Conservation (phyloP, 2,329 filamentous ascomycete species). For the Knufia fluminis region DNA sequence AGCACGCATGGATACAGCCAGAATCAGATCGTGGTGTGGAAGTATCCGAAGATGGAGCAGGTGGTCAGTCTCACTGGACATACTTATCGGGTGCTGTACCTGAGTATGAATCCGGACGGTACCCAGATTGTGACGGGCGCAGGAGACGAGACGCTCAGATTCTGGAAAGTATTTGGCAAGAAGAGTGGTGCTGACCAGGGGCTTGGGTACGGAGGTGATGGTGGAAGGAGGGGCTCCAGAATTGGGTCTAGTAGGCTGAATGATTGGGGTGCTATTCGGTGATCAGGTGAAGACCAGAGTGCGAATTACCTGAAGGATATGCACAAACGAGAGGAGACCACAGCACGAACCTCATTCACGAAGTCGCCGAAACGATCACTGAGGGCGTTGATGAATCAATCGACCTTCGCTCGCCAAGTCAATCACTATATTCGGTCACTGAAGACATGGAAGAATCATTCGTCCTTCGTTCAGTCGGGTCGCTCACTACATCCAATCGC, state of each 20-base stretch:
- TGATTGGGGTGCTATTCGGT: conserved; percentile 4
- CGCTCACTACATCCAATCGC: no score
- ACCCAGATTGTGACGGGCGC: conserved; percentile 90
- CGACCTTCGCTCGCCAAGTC: no score
- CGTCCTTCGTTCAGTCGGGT: no score
- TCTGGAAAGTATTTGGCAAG: conserved; percentile 93
- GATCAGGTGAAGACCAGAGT: neutral
- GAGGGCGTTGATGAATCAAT: no score
- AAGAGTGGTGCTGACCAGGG: conserved; percentile 46
- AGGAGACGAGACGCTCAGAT: conserved; percentile 88
- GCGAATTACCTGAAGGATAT: neutral
- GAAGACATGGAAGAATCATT: no score
- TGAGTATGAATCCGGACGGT: conserved; percentile 95
- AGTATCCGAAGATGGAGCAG: conserved; percentile 96
- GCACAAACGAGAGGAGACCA: neutral
- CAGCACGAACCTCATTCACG: neutral
- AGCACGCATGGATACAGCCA: conserved; percentile 95
- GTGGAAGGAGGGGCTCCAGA: conserved; percentile 1
- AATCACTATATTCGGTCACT: no score
- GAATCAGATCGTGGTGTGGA: conserved; percentile 99
- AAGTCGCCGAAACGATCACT: neutral
- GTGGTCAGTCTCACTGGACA: conserved; percentile 92
- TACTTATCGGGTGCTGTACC: conserved; percentile 89
- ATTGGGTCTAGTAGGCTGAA: conserved; percentile 8
- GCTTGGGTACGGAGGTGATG: conserved; percentile 20